Evolutionary conservation across 2,329 filamentous ascomycete genomes (phyloP).

Genomic region (Ilyonectria destructans): DNA sequence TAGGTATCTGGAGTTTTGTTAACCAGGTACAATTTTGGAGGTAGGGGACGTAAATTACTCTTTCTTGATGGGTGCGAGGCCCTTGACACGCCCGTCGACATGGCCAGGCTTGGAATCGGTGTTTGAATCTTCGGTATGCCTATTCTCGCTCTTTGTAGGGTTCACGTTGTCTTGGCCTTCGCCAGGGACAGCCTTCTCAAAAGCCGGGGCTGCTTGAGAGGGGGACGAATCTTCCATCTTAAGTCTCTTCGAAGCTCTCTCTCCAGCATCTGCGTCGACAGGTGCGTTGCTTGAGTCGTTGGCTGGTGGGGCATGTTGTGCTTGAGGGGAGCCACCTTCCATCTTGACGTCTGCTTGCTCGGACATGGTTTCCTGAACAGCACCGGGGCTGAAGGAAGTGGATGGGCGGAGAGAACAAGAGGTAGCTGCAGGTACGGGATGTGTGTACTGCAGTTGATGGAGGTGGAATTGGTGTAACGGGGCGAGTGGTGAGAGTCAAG

Average conservation of each 20-base stretch:
- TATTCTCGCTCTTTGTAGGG: constrained; percentile 38
- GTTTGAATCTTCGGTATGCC: constrained; percentile 30
- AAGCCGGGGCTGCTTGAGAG: constrained; percentile 36
- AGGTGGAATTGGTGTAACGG: constrained; percentile 6
- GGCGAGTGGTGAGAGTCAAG: neutral
- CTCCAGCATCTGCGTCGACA: constrained; percentile 38
- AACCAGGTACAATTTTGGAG: constrained; percentile 12
- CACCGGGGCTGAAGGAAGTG: neutral
- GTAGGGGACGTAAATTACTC: constrained; percentile 68
- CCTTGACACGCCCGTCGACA: constrained; percentile 61
- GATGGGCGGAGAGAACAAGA: neutral
- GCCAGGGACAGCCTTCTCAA: constrained; percentile 37
- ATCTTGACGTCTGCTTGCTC: constrained; percentile 46
- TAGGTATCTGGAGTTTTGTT: constrained; percentile 58
- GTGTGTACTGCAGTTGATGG: neutral
- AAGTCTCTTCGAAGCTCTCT: constrained; percentile 72
- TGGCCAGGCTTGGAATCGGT: constrained; percentile 35
- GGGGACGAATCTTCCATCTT: constrained; percentile 63
- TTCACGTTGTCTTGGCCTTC: constrained; percentile 35
- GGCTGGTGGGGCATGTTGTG: constrained; percentile 32
- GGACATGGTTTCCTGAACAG: constrained; percentile 44
- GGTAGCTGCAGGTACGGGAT: neutral
- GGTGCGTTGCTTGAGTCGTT: constrained; percentile 38
- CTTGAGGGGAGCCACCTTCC: constrained; percentile 39
- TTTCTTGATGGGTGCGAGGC: constrained; percentile 80